Evolutionary conservation across 2,329 filamentous ascomycete species (phyloP).

Genomic region (Colletotrichum magnum): DNA sequence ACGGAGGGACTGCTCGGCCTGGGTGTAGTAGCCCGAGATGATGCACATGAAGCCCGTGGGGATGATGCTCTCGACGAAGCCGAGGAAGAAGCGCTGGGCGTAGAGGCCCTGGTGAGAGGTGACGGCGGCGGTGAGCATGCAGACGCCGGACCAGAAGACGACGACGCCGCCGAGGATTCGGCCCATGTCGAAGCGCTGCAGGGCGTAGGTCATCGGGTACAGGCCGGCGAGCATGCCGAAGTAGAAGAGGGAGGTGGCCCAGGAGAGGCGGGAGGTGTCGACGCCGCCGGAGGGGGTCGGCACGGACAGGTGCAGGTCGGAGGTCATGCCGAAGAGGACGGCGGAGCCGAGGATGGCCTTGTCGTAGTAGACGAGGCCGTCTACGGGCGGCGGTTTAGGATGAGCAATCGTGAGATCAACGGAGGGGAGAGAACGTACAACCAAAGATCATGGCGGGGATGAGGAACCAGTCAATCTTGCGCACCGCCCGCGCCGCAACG

Average conservation of each 20-base stretch:
- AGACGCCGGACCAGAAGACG: constrained; percentile 76
- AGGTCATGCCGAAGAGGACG: constrained; percentile 82
- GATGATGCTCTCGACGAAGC: constrained; percentile 74
- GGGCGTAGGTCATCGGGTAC: constrained; percentile 79
- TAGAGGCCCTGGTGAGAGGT: constrained; percentile 75
- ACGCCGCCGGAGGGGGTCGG: constrained; percentile 64
- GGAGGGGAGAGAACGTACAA: constrained; percentile 45
- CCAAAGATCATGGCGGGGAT: constrained; percentile 77
- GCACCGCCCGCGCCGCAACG: constrained; percentile 68
- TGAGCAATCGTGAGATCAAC: background rate
- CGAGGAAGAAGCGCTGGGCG: constrained; percentile 75
- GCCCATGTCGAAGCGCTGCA: constrained; percentile 78
- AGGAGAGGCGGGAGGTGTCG: constrained; percentile 78
- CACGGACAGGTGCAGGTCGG: constrained; percentile 71
- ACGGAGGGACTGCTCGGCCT: constrained; percentile 73
- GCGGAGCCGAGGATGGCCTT: constrained; percentile 82
- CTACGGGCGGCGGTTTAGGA: constrained; percentile 41
- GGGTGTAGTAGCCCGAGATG: constrained; percentile 74
- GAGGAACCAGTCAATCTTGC: constrained; percentile 77
- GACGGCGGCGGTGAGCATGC: constrained; percentile 78
- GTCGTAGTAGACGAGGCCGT: constrained; percentile 61
- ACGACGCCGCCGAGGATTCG: constrained; percentile 74
- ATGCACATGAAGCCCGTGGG: constrained; percentile 78
- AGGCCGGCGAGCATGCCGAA: constrained; percentile 83
- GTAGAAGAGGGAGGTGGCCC: constrained; percentile 86